Evolutionary conservation across 2,329 filamentous ascomycete genomes (phyloP).

Genomic region (Paraphoma sp.): DNA sequence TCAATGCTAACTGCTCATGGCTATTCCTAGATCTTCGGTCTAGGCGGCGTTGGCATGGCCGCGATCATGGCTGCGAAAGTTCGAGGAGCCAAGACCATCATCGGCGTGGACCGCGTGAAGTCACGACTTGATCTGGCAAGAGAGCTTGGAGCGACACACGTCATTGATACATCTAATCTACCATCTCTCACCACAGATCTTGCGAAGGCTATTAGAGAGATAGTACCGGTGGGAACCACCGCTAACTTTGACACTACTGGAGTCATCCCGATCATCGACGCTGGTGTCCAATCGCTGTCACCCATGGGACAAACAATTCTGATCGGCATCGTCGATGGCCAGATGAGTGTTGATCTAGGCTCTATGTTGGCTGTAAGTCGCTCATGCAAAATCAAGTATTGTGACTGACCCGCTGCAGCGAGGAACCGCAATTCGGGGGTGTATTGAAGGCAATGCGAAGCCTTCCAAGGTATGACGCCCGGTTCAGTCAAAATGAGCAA

Average conservation of each 20-base stretch:
- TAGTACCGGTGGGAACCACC: conserved; percentile 50
- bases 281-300: conserved; percentile 52
- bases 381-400: not conserved
- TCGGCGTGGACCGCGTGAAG: conserved; percentile 46
- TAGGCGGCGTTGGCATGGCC: conserved; percentile 56
- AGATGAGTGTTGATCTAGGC: conserved; percentile 53
- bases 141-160: conserved; percentile 48
- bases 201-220: conserved; percentile 42
- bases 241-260: conserved; percentile 61
- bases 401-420: conserved; percentile 15
- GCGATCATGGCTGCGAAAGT: conserved; percentile 58
- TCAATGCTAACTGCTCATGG: not conserved
- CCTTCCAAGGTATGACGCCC: conserved; percentile 32
- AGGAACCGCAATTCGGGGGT: conserved; percentile 58
- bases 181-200: conserved; percentile 28
- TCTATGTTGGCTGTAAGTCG: conserved; percentile 51
- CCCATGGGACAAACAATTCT: conserved; percentile 58
- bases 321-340: conserved; percentile 56
- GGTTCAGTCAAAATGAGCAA: not conserved
- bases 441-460: conserved; percentile 55
- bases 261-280: conserved; percentile 51
- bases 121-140: conserved; percentile 46
- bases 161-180: conserved; percentile 42
- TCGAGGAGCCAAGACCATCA: conserved; percentile 41
- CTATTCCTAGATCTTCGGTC: conserved; percentile 39